Base-by-base conservation (phyloP, 768 basidiomycete genomes). In the Steccherinum ochraceum region DNA sequence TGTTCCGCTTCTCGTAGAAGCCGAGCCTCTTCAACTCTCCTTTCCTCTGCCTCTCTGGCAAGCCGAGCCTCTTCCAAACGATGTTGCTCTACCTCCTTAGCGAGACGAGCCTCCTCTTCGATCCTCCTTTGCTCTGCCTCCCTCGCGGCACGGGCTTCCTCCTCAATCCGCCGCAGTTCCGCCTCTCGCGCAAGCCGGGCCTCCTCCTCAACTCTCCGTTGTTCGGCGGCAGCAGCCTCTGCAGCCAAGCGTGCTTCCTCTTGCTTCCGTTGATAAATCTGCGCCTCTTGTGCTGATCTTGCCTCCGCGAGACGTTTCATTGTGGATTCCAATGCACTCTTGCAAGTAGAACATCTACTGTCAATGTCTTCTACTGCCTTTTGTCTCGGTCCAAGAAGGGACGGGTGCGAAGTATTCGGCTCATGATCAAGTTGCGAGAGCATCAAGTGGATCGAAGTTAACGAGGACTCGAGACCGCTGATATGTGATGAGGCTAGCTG, bases 401-500 rank as follows among this genome's bases (percentile, higher is more conserved):
- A 60, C 44, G 81, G 75, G 40, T 75, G 72, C n/a, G 75, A 66
- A 40, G 69, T 60, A 16, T 68, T 67, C 26, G 79, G 72, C 7
- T 64, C 53, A 25, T 69, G 57, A n/a, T 83, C 79, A 72, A 91
- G 80, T 20, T 65, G 67, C 18, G 72, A 72, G 18, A 89, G 67
- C 2, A 78, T 64, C 41, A 80, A 77, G 18, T 76, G 81, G 41
- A 83, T 72, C 4, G 73, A 68, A 16, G 79, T 75, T 40, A 86
- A 67, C 0, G 77, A 78, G 20, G 72, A 70, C 12, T 71, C 64
- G 54, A 80, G 68, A 24, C 63, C 60, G 50, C 65, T 55, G 57
- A 70, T 67, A 59, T 72, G 64, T 3, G 61, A 51, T 42, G 68
- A 55, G 45, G 66, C 59, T 44, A 69, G 56, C 19, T 58, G 53